Percentiles rank a stretch among this genome's conserved stretches.
These are phyloP conservation scores for Botrytis medusae DNA, from an alignment of 2,329 filamentous ascomycete species.

Conservation along the genomic window DNA sequence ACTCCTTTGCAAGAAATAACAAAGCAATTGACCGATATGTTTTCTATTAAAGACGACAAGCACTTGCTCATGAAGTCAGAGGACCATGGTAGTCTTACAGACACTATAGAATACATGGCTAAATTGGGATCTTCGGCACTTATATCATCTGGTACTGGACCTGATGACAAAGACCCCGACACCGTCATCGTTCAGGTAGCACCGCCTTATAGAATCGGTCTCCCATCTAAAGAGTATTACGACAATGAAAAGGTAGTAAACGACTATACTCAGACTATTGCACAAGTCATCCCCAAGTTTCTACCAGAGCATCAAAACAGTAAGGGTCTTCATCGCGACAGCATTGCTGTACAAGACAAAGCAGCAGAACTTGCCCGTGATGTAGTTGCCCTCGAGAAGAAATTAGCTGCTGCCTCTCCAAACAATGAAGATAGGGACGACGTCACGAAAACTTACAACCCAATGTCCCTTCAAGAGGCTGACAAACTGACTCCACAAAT, in stretches of 20 bases:
- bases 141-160: slow-evolving; percentile 33
- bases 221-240: slow-evolving; percentile 63
- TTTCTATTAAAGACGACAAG: slow-evolving; percentile 39
- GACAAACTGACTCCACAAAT: slow-evolving; percentile 56
- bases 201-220: slow-evolving; percentile 51
- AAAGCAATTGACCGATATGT: slow-evolving; percentile 49
- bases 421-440: slow-evolving; percentile 58
- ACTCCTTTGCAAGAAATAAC: slow-evolving; percentile 58
- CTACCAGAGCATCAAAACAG: slow-evolving; percentile 26
- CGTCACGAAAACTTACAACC: slow-evolving; percentile 68
- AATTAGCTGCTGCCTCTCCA: slow-evolving; percentile 59
- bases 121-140: slow-evolving; percentile 46
- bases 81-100: slow-evolving; percentile 42
- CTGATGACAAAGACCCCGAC: slow-evolving; percentile 51
- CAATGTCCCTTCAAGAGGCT: slow-evolving; percentile 56
- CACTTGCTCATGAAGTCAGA: slow-evolving; percentile 31
- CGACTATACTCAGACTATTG: slow-evolving; percentile 50
- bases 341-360: slow-evolving; percentile 25
- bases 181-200: slow-evolving; percentile 43
- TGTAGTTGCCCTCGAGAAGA: slow-evolving; percentile 59
- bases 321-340: slow-evolving; percentile 15
- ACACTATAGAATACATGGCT: slow-evolving; percentile 50
- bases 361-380: slow-evolving; percentile 38
- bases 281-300: slow-evolving; percentile 32
- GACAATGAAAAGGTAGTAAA: slow-evolving; percentile 52